Percentiles rank a stretch among this genome's conserved stretches.
Conservation (phyloP, 2,329 filamentous ascomycete species). For the Eutypella sp. region DNA sequence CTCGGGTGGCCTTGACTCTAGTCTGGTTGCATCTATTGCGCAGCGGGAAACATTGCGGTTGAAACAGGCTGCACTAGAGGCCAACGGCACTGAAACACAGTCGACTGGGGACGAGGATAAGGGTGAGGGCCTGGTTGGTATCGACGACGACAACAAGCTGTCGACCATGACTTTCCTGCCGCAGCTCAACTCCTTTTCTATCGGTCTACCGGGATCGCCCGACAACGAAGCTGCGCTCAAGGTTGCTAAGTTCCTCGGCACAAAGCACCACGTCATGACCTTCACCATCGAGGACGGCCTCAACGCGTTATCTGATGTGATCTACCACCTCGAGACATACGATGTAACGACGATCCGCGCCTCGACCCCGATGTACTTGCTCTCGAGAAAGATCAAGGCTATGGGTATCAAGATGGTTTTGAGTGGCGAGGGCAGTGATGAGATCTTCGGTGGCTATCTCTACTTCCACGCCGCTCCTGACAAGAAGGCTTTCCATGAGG, state of each 20-base stretch:
- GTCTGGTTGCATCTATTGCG: conserved; percentile 88
- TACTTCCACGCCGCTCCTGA: conserved; percentile 96
- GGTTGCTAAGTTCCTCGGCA: conserved; percentile 94
- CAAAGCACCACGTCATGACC: conserved; percentile 96
- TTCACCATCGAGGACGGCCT: conserved; percentile 97
- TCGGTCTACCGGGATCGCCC: conserved; percentile 86
- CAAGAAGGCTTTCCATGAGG: conserved; percentile 89
- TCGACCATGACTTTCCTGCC: conserved; percentile 87
- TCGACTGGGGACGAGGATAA: conserved; percentile 48
- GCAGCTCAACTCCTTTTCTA: conserved; percentile 97
- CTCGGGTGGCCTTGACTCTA: conserved; percentile 93
- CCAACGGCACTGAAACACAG: conserved; percentile 35
- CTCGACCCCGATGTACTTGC: conserved; percentile 96
- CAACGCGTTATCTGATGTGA: conserved; percentile 94
- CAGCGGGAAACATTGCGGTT: conserved; percentile 84
- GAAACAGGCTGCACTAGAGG: conserved; percentile 57
- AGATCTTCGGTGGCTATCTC: conserved; percentile 97
- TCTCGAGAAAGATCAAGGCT: conserved; percentile 98
- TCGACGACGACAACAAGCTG: conserved; percentile 86
- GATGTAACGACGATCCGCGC: conserved; percentile 98
- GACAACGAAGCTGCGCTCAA: conserved; percentile 89
- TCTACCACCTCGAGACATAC: conserved; percentile 95
- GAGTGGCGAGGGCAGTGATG: conserved; percentile 92
- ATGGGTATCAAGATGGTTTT: conserved; percentile 99
- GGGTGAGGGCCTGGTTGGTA: conserved; percentile 77